Conservation (phyloP, 345 rosid species). For the Arabis alpina region DNA sequence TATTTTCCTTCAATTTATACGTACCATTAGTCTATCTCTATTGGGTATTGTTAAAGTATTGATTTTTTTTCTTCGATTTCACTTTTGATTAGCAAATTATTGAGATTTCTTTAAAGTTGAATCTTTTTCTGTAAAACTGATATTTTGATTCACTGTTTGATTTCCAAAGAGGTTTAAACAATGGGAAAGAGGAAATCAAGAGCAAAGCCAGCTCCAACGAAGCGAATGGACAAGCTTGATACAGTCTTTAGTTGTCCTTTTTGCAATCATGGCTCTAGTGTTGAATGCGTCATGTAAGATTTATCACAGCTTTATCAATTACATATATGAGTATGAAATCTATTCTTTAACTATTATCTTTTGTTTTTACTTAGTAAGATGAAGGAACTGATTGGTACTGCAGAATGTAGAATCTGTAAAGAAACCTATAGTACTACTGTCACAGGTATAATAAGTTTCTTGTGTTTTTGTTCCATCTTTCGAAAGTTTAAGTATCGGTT, state of each 20-base stretch:
- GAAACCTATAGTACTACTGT: constrained; percentile 85
- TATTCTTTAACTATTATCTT: neutral
- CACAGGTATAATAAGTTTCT: constrained; percentile 58
- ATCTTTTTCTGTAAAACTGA: constrained; percentile 1
- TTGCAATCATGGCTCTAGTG: constrained; percentile 92
- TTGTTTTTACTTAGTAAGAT: constrained; percentile 64
- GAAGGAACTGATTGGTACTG: constrained; percentile 85
- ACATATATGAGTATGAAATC: neutral
- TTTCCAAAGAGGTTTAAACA: neutral
- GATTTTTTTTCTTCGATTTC: neutral
- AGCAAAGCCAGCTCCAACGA: constrained; percentile 93
- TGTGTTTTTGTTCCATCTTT: neutral
- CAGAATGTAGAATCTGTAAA: constrained; percentile 79
- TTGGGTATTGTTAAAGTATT: constrained; percentile 4
- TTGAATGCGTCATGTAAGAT: constrained; percentile 79
- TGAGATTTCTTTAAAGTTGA: neutral
- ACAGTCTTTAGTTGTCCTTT: constrained; percentile 96
- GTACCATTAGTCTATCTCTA: neutral
- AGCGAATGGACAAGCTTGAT: constrained; percentile 94
- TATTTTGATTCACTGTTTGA: neutral
- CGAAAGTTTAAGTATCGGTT: neutral
- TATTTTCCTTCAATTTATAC: neutral
- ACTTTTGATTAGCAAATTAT: neutral
- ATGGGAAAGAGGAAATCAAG: constrained; percentile 99
- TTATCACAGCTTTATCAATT: neutral